These are phyloP conservation scores for Fusarium sp. DNA, from an alignment of 2,329 filamentous ascomycete genomes.

Conservation along the genomic window DNA sequence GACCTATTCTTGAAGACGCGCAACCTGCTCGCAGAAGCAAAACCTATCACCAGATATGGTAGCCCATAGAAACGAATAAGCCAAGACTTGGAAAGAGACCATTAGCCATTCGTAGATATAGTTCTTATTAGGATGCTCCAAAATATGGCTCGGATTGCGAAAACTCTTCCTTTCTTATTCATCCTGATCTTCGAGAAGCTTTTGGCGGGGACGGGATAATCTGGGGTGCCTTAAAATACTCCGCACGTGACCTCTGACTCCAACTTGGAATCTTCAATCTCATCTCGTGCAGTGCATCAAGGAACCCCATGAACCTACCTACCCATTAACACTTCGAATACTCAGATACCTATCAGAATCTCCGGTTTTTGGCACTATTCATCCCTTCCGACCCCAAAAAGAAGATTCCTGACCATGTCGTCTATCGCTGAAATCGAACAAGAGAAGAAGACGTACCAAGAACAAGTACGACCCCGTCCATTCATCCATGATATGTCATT, in stretches of 20 bases:
- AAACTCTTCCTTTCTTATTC: background rate
- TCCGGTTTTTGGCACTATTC: background rate
- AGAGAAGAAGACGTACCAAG: slow-evolving; percentile 63
- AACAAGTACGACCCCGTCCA: slow-evolving; percentile 56
- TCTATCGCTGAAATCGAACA: slow-evolving; percentile 55
- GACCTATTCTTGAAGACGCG: background rate
- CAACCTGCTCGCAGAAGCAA: background rate
- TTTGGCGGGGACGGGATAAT: slow-evolving; percentile 2
- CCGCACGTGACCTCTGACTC: slow-evolving; percentile 28
- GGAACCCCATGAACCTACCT: slow-evolving; percentile 4
- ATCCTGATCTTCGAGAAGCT: background rate
- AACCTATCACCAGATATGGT: background rate
- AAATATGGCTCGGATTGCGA: background rate
- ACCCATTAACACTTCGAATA: slow-evolving; percentile 1
- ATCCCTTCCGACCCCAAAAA: background rate
- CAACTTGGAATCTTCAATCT: slow-evolving; percentile 12
- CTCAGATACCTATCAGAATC: background rate
- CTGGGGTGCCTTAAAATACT: background rate
- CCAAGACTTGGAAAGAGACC: background rate
- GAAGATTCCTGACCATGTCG: slow-evolving; percentile 36
- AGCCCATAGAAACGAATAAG: background rate
- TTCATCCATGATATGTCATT: background rate
- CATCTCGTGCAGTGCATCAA: background rate
- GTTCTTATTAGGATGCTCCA: background rate
- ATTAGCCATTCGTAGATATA: background rate